These are phyloP conservation scores for Nicotiana attenuata DNA, from an alignment of 257 asterid species.

Conservation along the genomic window DNA sequence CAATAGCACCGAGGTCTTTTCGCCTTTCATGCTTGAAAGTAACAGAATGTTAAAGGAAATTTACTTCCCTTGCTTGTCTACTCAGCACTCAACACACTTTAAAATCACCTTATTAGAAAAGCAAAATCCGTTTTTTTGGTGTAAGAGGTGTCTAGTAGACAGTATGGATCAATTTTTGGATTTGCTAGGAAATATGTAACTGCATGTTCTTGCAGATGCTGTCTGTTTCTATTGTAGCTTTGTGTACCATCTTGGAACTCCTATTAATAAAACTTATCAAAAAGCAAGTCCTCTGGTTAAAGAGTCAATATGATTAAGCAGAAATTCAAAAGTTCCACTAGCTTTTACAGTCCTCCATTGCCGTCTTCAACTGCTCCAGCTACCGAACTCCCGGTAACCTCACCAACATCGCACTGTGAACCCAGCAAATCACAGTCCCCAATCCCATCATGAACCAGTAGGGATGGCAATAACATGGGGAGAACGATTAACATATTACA, in stretches of 20 bases:
- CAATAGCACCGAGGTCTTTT: neutral
- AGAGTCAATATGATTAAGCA: neutral
- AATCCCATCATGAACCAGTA: neutral
- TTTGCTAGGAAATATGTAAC: too few relatives aligned
- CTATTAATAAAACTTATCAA: too few relatives aligned
- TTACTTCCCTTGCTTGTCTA: neutral
- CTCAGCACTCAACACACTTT: neutral
- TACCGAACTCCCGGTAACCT: neutral
- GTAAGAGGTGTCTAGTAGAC: too few relatives aligned
- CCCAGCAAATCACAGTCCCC: neutral
- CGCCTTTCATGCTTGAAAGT: neutral
- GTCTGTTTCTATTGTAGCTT: too few relatives aligned
- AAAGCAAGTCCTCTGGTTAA: neutral
- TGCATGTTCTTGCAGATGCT: too few relatives aligned
- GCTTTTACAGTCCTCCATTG: neutral
- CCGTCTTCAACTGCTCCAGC: constrained; percentile 2
- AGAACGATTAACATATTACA: neutral
- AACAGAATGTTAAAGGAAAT: neutral
- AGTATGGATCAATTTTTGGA: too few relatives aligned
- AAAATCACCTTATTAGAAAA: neutral
- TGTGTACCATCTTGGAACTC: too few relatives aligned
- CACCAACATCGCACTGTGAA: neutral
- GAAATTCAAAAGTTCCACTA: neutral
- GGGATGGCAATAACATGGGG: neutral
- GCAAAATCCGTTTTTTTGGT: neutral